These are phyloP conservation scores for Cyclotella baltica DNA, from an alignment of 108 stramenopile genomes.

Conservation along the genomic window DNA sequence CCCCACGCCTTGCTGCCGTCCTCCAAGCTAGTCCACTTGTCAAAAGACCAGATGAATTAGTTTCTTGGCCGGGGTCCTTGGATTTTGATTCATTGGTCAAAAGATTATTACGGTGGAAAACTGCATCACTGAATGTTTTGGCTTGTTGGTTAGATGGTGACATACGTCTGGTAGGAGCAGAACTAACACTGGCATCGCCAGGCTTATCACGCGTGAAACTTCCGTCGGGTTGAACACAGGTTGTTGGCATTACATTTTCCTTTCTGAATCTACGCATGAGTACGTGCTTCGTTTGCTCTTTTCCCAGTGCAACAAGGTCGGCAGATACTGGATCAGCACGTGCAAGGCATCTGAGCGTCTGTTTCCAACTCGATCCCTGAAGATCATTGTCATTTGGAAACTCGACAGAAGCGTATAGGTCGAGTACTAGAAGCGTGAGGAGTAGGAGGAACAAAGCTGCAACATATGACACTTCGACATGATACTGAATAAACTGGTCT, in stretches of 20 bases:
- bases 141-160: conserved; percentile 44
- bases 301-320: conserved; percentile 73
- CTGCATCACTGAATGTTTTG: conserved; percentile 67
- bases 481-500: conserved; percentile 19
- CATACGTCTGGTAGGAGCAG: conserved; percentile 16
- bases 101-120: conserved; percentile 51
- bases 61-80: background rate
- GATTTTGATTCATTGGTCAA: conserved; percentile 24
- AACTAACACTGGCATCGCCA: conserved; percentile 9
- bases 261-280: conserved; percentile 65
- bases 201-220: conserved; percentile 59
- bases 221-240: conserved; percentile 62
- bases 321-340: conserved; percentile 73
- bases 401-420: conserved; percentile 33
- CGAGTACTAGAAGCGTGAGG: conserved; percentile 25
- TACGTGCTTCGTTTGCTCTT: conserved; percentile 81
- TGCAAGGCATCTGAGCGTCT: conserved; percentile 80
- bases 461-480: conserved; percentile 31
- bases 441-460: conserved; percentile 27
- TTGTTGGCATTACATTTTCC: conserved; percentile 57
- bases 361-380: conserved; percentile 43
- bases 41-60: conserved; percentile 32
- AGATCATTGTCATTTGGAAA: conserved; percentile 17
- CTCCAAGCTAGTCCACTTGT: conserved; percentile 75
- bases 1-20: conserved; percentile 61